A percentile compares a stretch with the other conserved stretches of the same genome.
Conservation (phyloP, 768 basidiomycete species). For the Serendipita indica region DNA sequence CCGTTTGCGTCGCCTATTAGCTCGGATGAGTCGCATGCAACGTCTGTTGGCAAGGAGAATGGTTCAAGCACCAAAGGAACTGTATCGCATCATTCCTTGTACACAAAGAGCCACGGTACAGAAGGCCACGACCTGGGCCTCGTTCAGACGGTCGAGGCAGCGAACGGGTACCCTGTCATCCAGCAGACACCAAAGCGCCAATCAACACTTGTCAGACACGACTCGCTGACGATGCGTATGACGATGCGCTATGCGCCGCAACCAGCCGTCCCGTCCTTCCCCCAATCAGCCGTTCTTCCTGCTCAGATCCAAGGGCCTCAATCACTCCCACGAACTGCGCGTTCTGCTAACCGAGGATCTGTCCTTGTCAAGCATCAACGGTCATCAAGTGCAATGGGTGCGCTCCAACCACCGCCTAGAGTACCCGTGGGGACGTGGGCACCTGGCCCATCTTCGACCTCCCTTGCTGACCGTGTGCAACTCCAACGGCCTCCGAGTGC, state of each 20-base stretch:
- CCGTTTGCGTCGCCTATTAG: background rate
- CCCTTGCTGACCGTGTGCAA: too few species aligned
- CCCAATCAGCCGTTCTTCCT: background rate
- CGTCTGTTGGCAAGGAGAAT: background rate
- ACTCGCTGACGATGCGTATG: slow-evolving; percentile 1
- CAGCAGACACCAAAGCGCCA: background rate
- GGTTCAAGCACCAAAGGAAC: background rate
- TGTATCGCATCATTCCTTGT: background rate
- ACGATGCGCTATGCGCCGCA: slow-evolving; percentile 1
- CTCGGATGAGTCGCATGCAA: slow-evolving; percentile 4
- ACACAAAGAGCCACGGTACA: slow-evolving; percentile 3
- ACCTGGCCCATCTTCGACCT: too few species aligned
- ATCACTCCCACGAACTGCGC: too few species aligned
- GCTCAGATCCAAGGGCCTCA: background rate
- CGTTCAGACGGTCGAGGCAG: slow-evolving; percentile 1
- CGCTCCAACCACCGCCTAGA: too few species aligned
- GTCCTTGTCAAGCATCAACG: too few species aligned
- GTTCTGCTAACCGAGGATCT: too few species aligned
- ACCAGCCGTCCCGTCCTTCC: background rate
- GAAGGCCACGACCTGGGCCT: slow-evolving; percentile 2
- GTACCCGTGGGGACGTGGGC: too few species aligned
- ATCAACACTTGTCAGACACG: background rate
- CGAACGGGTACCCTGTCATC: background rate
- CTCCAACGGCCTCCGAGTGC: too few species aligned
- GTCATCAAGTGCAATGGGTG: too few species aligned